Evolutionary conservation across 495 filamentous ascomycete species (phyloP), one percentile per base, ranked within the genome.

Genomic region (Aspergillus ellipticus): DNA sequence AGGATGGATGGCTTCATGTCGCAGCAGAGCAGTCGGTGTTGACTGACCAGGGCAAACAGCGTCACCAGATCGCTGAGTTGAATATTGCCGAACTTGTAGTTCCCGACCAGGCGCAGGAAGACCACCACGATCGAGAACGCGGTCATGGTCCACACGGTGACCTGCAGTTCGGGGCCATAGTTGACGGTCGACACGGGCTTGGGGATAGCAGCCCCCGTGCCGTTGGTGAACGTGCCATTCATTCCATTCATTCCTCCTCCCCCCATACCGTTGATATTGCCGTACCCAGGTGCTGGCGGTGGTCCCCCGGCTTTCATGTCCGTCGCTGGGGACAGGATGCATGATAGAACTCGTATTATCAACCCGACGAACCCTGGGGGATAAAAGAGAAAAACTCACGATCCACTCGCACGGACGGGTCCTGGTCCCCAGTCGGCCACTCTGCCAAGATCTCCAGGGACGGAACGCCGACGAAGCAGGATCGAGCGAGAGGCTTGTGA

Each of bases 1-100:
- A 24, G 9, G 43, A 8, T 9, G 43, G 24, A 5, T 2, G 43
- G 20, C 0, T n/a, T n/a, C n/a, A n/a, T n/a, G n/a, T n/a, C n/a
- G n/a, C n/a, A n/a, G n/a, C n/a, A n/a, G n/a, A n/a, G n/a, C n/a
- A n/a, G n/a, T n/a, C n/a, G 21, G 8, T 15, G 16, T 21, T 1
- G 10, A 15, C 51, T 0, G 17, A 35, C 51, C 42, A 53, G 15
- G 17, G 39, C 39, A 4, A 53, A 35, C 10, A 53, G 8, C 4
- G 35, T 46, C 11, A 53, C 42, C 26, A 53, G 6, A 35, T 53
- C 51, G 11, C 51, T 53, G 24, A 53, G 22, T n/a, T 53, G 41
- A 16, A 46, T 21, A 15, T 43, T 46, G 15, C 20, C 22, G 17
- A 53, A 53, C 26, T 53, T 53, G 41, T 35, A 45, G 21, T 53